These are phyloP conservation scores for Mycocentrospora acerina DNA, from an alignment of 2,329 filamentous ascomycete genomes.

Conservation along the genomic window DNA sequence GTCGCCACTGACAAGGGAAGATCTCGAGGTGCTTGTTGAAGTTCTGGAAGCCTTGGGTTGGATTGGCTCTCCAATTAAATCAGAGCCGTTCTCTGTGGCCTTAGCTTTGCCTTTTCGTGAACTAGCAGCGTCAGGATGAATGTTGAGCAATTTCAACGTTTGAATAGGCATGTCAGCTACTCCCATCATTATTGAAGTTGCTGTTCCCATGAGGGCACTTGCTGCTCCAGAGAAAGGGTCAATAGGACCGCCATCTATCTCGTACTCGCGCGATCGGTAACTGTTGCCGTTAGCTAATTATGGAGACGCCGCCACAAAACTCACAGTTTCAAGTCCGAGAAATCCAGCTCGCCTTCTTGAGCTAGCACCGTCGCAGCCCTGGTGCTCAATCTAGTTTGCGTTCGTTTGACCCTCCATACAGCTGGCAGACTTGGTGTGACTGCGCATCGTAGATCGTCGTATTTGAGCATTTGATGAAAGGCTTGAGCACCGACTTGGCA, in stretches of 20 bases:
- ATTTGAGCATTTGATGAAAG: slow-evolving; percentile 43
- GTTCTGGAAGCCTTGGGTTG: slow-evolving; percentile 12
- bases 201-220: slow-evolving; percentile 77
- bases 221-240: slow-evolving; percentile 57
- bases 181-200: slow-evolving; percentile 78
- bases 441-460: slow-evolving; percentile 40
- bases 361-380: slow-evolving; percentile 42
- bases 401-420: slow-evolving; percentile 44
- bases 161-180: slow-evolving; percentile 70
- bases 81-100: slow-evolving; percentile 10
- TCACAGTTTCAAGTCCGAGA: slow-evolving; percentile 42
- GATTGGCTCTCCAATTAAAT: slow-evolving; percentile 16
- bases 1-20: slow-evolving; percentile 19
- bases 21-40: slow-evolving; percentile 12
- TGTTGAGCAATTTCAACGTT: slow-evolving; percentile 52
- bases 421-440: slow-evolving; percentile 35
- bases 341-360: slow-evolving; percentile 39
- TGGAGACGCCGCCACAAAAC: slow-evolving; percentile 5
- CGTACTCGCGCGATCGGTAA: slow-evolving; percentile 41
- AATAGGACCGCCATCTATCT: slow-evolving; percentile 43
- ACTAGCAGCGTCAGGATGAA: slow-evolving; percentile 41
- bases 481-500: slow-evolving; percentile 39
- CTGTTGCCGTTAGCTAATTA: slow-evolving; percentile 20
- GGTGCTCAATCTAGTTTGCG: slow-evolving; percentile 39
- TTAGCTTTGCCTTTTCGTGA: slow-evolving; percentile 31